These are phyloP conservation scores for Penicillium canariense DNA, from an alignment of 495 filamentous ascomycete genomes.

Conservation along the genomic window DNA sequence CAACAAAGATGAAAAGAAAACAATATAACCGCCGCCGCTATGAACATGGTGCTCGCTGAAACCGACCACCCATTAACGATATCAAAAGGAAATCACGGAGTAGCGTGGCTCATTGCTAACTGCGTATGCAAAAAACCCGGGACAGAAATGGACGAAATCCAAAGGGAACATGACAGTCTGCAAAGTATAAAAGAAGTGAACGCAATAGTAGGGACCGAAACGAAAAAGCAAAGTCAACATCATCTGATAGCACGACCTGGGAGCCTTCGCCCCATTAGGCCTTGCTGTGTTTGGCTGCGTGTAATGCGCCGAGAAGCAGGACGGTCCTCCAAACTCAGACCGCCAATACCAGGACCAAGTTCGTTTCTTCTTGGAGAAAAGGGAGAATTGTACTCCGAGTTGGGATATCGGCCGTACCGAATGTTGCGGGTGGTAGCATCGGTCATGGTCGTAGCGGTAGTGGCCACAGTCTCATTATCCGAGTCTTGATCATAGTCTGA, in stretches of 20 bases:
- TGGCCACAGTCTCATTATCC: conserved; percentile 42
- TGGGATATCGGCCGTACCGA: conserved; percentile 30
- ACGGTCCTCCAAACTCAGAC: conserved; percentile 43
- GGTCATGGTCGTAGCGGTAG: conserved; percentile 35
- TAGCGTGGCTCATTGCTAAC: not conserved
- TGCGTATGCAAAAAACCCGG: not conserved
- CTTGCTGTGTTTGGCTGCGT: conserved; percentile 40
- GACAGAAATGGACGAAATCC: not conserved
- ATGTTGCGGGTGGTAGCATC: conserved; percentile 42
- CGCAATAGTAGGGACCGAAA: not conserved
- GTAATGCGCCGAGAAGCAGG: conserved; percentile 37
- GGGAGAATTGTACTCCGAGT: conserved; percentile 12
- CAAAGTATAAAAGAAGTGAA: not conserved
- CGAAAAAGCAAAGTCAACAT: conserved; percentile 1
- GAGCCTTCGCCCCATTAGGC: conserved; percentile 10
- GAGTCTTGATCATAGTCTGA: conserved; percentile 45
- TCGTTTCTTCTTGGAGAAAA: conserved; percentile 36
- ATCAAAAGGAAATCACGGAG: not conserved
- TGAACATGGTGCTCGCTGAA: conserved; percentile 9
- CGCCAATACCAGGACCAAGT: conserved; percentile 39
- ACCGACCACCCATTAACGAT: not conserved
- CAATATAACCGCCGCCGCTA: conserved; percentile 17
- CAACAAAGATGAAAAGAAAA: not conserved
- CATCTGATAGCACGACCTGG: conserved; percentile 1
- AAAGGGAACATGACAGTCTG: not conserved